These are phyloP conservation scores for Barbarea vulgaris DNA, from an alignment of 345 rosid genomes.

Conservation along the genomic window DNA sequence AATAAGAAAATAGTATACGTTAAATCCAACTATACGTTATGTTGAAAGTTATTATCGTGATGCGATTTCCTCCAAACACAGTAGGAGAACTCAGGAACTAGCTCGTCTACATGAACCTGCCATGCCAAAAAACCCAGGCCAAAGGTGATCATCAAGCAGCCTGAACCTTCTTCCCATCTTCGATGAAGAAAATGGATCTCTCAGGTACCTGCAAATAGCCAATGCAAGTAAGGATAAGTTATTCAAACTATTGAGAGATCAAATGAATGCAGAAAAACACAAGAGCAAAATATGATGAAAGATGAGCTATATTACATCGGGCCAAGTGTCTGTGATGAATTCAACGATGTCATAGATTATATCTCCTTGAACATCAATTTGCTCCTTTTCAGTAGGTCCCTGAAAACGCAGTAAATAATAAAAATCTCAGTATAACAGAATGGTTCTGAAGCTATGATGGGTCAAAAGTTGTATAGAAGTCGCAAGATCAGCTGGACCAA, in stretches of 20 bases:
- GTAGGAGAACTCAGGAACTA: slow-evolving; percentile 20
- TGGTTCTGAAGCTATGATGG: neutral
- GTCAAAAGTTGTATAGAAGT: neutral
- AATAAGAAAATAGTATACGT: slow-evolving; percentile 20
- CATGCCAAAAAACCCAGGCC: slow-evolving; percentile 25
- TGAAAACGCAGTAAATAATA: slow-evolving; percentile 34
- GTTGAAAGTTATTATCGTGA: slow-evolving; percentile 17
- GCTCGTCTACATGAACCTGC: slow-evolving; percentile 33
- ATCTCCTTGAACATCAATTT: slow-evolving; percentile 98
- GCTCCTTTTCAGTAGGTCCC: slow-evolving; percentile 99
- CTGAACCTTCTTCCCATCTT: slow-evolving; percentile 89
- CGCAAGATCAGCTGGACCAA: neutral
- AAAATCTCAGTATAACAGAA: neutral
- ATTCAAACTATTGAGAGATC: neutral
- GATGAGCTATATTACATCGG: slow-evolving; percentile 55
- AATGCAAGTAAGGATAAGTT: neutral
- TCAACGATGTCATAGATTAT: slow-evolving; percentile 84
- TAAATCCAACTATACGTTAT: slow-evolving; percentile 31
- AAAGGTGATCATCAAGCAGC: slow-evolving; percentile 56
- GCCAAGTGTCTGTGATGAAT: slow-evolving; percentile 86
- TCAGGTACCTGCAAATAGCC: slow-evolving; percentile 66
- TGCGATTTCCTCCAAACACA: slow-evolving; percentile 25
- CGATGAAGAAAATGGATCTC: slow-evolving; percentile 79
- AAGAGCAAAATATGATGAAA: neutral
- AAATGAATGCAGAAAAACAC: neutral